Percentiles rank a stretch among this genome's conserved stretches.
Evolutionary conservation across 2,329 filamentous ascomycete genomes (phyloP).

Genomic region (Fusarium aywerte): DNA sequence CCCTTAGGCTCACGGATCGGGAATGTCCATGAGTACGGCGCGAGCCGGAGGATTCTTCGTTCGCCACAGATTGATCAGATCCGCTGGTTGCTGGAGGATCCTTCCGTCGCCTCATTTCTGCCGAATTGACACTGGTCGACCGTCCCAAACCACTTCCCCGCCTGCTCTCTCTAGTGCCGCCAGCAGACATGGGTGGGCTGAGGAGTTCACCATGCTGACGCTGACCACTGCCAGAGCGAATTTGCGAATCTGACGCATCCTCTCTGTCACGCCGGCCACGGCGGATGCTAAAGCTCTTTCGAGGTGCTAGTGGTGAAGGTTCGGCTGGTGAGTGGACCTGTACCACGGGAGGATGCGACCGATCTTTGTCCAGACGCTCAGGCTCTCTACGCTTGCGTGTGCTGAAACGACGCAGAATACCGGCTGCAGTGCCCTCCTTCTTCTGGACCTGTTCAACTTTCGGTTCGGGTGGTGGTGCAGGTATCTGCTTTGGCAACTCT

Average conservation of each 20-base stretch:
- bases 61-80: conserved; percentile 76
- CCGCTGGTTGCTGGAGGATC: conserved; percentile 81
- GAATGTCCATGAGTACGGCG: conserved; percentile 63
- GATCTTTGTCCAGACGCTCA: conserved; percentile 69
- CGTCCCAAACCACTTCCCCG: conserved; percentile 77
- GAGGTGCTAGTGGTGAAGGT: conserved; percentile 66
- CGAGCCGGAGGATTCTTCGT: conserved; percentile 63
- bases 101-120: conserved; percentile 78
- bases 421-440: conserved; percentile 88
- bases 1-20: conserved; percentile 73
- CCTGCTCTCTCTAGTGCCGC: conserved; percentile 64
- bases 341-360: conserved; percentile 76
- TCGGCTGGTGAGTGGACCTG: conserved; percentile 84
- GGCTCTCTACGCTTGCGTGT: conserved; percentile 80
- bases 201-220: conserved; percentile 82
- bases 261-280: conserved; percentile 66
- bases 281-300: conserved; percentile 90
- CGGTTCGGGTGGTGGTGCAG: conserved; percentile 59
- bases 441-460: conserved; percentile 71
- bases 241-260: conserved; percentile 58
- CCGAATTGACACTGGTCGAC: conserved; percentile 92
- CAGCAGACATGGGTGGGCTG: conserved; percentile 74
- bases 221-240: conserved; percentile 70
- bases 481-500: conserved; percentile 59
- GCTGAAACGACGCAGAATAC: conserved; percentile 88